Percentiles rank a stretch among this genome's conserved stretches.
These are phyloP conservation scores for Penicillium paxilli DNA, from an alignment of 495 filamentous ascomycete genomes.

Conservation along the genomic window DNA sequence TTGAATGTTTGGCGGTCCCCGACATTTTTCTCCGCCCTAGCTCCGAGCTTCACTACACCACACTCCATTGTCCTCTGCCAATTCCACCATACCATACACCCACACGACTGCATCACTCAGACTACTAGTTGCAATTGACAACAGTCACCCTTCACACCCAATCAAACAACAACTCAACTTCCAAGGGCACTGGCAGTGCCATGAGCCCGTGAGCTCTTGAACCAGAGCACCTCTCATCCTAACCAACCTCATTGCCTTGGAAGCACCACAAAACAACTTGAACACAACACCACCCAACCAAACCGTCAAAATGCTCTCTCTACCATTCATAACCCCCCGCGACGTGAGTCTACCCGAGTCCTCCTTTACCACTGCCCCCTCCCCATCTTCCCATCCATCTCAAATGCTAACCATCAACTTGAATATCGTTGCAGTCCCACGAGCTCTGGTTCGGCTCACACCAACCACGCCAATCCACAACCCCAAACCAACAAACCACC, in stretches of 20 bases:
- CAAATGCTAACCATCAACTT: conserved; percentile 4
- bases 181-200: neutral
- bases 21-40: conserved; percentile 11
- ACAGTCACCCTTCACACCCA: neutral
- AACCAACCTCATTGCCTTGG: neutral
- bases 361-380: too few relatives aligned
- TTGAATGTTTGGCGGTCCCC: conserved; percentile 14
- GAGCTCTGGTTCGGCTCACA: conserved; percentile 69
- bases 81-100: too few relatives aligned
- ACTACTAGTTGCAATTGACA: neutral
- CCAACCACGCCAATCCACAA: conserved; percentile 40
- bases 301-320: conserved; percentile 57
- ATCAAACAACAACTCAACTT: neutral
- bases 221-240: neutral
- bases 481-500: conserved; percentile 12
- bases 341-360: conserved; percentile 71
- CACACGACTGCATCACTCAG: neutral
- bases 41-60: neutral
- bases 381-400: neutral
- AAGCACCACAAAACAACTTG: neutral
- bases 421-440: too few relatives aligned
- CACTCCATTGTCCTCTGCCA: neutral
- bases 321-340: conserved; percentile 71
- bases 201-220: neutral
- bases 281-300: neutral